Base-by-base conservation (phyloP, 305 asterid species). In the Plantago rigida region DNA sequence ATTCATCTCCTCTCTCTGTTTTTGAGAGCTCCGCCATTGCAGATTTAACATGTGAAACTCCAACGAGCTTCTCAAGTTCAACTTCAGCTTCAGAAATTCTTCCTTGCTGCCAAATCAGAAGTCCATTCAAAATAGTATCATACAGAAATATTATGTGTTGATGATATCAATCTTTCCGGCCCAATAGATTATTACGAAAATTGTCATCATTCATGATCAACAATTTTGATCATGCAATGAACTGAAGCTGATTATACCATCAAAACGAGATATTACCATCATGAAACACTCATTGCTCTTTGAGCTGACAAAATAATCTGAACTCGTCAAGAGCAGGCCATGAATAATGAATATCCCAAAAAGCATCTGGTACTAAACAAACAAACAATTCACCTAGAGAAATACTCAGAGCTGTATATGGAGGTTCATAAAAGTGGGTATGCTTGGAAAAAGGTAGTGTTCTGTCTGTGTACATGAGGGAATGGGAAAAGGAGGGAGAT, bases 1-100 rank as follows among this genome's bases (percentile, higher is more conserved):
- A 57, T 62, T 84, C 96, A 71, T 84, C 96, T 69, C 77, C 95
- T 64, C 84, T 74, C 52, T 87, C 90, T 56, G 74, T 67, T 77
- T 85, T 91, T 34, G 92, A 74, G 59, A 91, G 81, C 80, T 91
- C 96, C 2, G 64, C 71, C 69, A 86, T 87, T 66, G 95, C 95
- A 74, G 79, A 67, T 65, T 76, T 79, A 51, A 85, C 94, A 62
- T 86, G 88, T 28, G 81, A 69, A 59, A 60, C 77, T 70, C 98
- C 98, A 17, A 87, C 81, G 81, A 91, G 87, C 79, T 74, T 85
- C 85, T 75, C 88, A 62, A 85, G 77, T 78, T 80, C 89, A 65
- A 69, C 73, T 76, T 84, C 94, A 68, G 98, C 98, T 75, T 91
- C 98, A 59, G 72, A 64, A 67, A 61, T 71, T 78, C 92, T 82